phyloP scores from a whole-genome alignment of 108 stramenopile genomes.

The Discostella pseudostelligera region DNA sequence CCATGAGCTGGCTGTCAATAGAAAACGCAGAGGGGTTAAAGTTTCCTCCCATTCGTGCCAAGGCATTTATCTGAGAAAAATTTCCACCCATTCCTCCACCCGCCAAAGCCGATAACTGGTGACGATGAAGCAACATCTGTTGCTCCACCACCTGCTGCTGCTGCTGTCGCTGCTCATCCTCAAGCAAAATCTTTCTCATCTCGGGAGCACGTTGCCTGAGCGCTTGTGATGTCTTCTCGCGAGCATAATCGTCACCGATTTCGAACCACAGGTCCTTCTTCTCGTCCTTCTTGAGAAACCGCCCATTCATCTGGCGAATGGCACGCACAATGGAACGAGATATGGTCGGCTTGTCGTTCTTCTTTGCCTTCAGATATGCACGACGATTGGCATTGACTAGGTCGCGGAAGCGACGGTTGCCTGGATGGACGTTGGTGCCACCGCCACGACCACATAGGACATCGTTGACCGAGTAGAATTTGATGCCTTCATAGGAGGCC shows the following conservation, averaged over 20 bases:
- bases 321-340: conserved; percentile 68
- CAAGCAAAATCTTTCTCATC: conserved; percentile 71
- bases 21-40: not conserved
- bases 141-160: conserved; percentile 20
- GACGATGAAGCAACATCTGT: conserved; percentile 44
- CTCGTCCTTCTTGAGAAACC: conserved; percentile 74
- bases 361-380: conserved; percentile 44
- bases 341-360: conserved; percentile 69
- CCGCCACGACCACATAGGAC: conserved; percentile 82
- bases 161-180: conserved; percentile 46
- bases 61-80: conserved; percentile 1
- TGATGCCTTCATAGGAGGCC: conserved; percentile 51
- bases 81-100: conserved; percentile 20
- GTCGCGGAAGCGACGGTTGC: conserved; percentile 67
- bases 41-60: not conserved
- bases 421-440: conserved; percentile 70
- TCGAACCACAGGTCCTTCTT: conserved; percentile 45
- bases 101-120: conserved; percentile 26
- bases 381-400: conserved; percentile 46
- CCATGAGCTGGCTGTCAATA: not conserved
- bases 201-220: conserved; percentile 68
- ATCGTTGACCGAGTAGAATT: conserved; percentile 59
- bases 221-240: conserved; percentile 55
- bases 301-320: conserved; percentile 64
- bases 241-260: conserved; percentile 45